phyloP scores from a whole-genome alignment of 2,329 filamentous ascomycete species.

The Aspergillus phoenicis region DNA sequence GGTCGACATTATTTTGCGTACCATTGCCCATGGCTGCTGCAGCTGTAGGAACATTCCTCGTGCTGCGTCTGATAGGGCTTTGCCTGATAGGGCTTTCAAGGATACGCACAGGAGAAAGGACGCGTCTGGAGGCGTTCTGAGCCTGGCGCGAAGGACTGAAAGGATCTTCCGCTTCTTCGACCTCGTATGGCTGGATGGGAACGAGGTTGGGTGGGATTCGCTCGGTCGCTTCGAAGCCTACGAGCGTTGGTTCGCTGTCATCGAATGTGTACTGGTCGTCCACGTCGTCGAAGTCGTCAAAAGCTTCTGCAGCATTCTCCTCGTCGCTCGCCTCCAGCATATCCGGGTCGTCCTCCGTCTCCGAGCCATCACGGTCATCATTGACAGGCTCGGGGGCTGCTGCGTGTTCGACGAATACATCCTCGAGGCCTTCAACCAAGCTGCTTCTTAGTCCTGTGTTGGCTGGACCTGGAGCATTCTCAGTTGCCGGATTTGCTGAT shows the following conservation, averaged over 20 bases:
- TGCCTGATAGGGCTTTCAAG: not conserved
- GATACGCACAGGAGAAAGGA: not conserved
- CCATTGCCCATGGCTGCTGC: not conserved
- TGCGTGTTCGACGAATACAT: conserved; percentile 22
- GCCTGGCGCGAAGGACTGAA: conserved; percentile 2
- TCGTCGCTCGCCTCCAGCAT: conserved; percentile 4
- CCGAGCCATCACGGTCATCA: not conserved
- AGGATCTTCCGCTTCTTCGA: conserved; percentile 23
- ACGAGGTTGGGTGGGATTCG: conserved; percentile 9
- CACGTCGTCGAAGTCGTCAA: conserved; percentile 4
- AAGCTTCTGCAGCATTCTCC: not conserved
- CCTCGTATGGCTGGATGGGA: conserved; percentile 25
- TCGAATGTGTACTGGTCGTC: conserved; percentile 22
- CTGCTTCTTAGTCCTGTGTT: not conserved
- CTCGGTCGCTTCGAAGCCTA: conserved; percentile 21
- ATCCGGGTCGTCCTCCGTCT: not conserved
- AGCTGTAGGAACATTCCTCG: not conserved
- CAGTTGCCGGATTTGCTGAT: not conserved
- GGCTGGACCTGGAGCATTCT: not conserved
- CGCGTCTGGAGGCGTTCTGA: not conserved
- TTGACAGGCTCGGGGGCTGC: not conserved
- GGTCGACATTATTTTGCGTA: not conserved
- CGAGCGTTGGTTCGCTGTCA: conserved; percentile 24
- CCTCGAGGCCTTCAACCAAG: conserved; percentile 20
- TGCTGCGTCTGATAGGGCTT: not conserved